Evolutionary conservation across 208 protist species (phyloP), one percentile per base, ranked within the genome.

Genomic region (Angomonas deanei): DNA sequence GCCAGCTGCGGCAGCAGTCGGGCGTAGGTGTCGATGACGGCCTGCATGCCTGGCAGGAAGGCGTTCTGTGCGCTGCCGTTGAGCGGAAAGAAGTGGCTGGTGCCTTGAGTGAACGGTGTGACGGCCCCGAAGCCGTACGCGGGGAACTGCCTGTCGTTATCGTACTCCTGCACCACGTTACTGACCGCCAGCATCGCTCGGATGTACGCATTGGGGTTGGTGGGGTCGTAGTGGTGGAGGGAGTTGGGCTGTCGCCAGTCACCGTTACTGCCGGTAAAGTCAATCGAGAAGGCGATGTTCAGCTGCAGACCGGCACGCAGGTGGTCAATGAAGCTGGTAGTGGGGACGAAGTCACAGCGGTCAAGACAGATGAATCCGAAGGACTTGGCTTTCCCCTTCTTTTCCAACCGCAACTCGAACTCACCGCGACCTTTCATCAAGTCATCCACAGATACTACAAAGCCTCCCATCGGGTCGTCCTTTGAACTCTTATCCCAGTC

Each of bases 221-320:
- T 2, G 32, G 62, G 68, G 38, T 52, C 17, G 39, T 61, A 72
- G 66, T 76, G 84, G 68, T 92, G 85, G 49, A 92, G 69, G 34
- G 80, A 88, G 39, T 48, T 28, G 50, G 79, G 75, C 27, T 76
- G 61, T 11, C 30, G 42, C 38, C 74, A 70, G 19, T 80, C 39
- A 0, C 78, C 72, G 61, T 92, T 93, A 21, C 72, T 84, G 0
- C 55, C 70, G 0, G 80, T 92, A 56, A 93, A 92, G 64, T 93
- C 86, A 33, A 93, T 82, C 11, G 71, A 84, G 54, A 92, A 68
- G 32, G 66, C 66, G 15, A 92, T 64, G 28, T 81, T 82, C n/a
- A 93, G 69, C 55, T 90, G 53, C 62, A 74, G 60, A 11, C 81
- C 84, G 3, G 38, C 59, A 1, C 58, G 38, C 34, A 92, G 33